Evolutionary conservation across 1,139 yeast species (phyloP).

Genomic region (Hansenula anomala): DNA sequence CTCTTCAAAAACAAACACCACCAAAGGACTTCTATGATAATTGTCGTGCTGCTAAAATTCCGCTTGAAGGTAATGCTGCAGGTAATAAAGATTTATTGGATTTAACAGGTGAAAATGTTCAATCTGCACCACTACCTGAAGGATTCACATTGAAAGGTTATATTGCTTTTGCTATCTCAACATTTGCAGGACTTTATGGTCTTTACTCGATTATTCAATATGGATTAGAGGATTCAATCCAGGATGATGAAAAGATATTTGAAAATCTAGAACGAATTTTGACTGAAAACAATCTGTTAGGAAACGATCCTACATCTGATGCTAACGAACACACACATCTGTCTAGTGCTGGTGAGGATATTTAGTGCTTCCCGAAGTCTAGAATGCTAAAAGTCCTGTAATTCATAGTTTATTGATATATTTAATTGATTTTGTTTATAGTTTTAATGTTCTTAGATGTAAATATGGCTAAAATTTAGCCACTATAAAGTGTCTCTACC

Average conservation of each 20-base stretch:
- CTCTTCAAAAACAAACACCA: slow-evolving; percentile 40
- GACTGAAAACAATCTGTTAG: slow-evolving; percentile 14
- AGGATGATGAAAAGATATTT: slow-evolving; percentile 33
- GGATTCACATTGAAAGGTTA: slow-evolving; percentile 71
- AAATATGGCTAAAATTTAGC: no score
- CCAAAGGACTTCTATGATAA: slow-evolving; percentile 42
- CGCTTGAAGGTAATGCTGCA: slow-evolving; percentile 66
- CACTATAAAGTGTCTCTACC: not conserved
- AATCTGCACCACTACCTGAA: slow-evolving; percentile 51
- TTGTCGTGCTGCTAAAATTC: slow-evolving; percentile 42
- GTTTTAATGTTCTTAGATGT: no score
- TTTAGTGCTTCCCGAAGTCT: no score
- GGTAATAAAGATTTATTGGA: slow-evolving; percentile 52
- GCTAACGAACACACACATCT: slow-evolving; percentile 19
- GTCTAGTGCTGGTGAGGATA: slow-evolving; percentile 4
- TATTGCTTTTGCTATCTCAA: slow-evolving; percentile 54
- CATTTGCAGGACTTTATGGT: slow-evolving; percentile 56
- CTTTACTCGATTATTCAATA: slow-evolving; percentile 48
- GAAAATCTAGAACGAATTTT: slow-evolving; percentile 20
- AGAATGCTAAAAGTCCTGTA: no score
- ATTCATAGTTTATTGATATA: no score
- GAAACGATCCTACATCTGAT: slow-evolving; percentile 3
- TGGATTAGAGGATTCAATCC: slow-evolving; percentile 57
- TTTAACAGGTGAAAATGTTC: slow-evolving; percentile 52
- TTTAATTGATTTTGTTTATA: no score